These are phyloP conservation scores for Pythium aphanidermatum DNA, from an alignment of 352 stramenopile species.

Conservation along the genomic window DNA sequence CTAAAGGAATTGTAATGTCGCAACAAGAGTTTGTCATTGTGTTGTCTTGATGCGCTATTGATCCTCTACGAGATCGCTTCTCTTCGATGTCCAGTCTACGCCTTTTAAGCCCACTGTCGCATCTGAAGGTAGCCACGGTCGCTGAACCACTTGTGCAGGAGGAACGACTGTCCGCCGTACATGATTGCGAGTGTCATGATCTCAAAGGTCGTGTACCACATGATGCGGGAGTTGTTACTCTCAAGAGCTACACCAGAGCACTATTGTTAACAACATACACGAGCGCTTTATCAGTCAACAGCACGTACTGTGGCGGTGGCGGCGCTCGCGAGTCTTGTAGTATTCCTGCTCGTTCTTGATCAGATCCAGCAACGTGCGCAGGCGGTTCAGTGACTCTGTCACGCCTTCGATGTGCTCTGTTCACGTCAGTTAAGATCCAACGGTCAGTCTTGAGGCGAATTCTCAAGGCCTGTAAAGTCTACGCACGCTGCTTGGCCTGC, in stretches of 20 bases:
- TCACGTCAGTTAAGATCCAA: neutral
- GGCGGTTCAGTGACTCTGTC: slow-evolving; percentile 47
- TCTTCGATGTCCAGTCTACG: too few species aligned
- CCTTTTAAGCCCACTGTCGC: slow-evolving; percentile 59
- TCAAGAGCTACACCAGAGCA: slow-evolving; percentile 36
- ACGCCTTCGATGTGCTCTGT: slow-evolving; percentile 68
- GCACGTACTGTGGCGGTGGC: slow-evolving; percentile 66
- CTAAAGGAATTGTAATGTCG: slow-evolving; percentile 2
- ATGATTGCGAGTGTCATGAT: slow-evolving; percentile 57
- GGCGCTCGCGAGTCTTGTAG: slow-evolving; percentile 58
- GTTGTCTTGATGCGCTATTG: neutral
- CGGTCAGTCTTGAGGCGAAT: too few species aligned
- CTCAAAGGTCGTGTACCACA: slow-evolving; percentile 76
- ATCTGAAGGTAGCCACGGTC: slow-evolving; percentile 64
- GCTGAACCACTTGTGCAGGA: slow-evolving; percentile 85
- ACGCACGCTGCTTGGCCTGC: slow-evolving; percentile 56
- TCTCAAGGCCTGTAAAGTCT: too few species aligned
- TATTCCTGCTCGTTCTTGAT: slow-evolving; percentile 80
- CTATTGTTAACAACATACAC: neutral
- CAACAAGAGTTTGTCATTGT: neutral
- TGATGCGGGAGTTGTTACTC: slow-evolving; percentile 72
- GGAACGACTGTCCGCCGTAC: slow-evolving; percentile 65
- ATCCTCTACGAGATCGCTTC: too few species aligned
- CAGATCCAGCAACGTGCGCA: slow-evolving; percentile 56
- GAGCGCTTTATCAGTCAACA: too few species aligned